These are phyloP conservation scores for Erythrophleum fordii DNA, from an alignment of 306 rosid species.

Conservation along the genomic window DNA sequence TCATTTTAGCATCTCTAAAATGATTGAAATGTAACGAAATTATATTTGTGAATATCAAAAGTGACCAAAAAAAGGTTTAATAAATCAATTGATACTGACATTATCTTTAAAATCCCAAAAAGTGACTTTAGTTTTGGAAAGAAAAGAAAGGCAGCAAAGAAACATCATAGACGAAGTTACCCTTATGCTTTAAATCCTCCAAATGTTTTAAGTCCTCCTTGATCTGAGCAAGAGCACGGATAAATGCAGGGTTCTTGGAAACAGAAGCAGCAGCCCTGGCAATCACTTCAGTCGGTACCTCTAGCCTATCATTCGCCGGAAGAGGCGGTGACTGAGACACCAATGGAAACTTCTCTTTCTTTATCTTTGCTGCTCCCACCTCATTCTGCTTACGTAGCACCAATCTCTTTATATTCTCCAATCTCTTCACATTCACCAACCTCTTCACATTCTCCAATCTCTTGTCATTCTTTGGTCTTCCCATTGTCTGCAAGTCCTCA, in stretches of 20 bases:
- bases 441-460: not conserved
- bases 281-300: not conserved
- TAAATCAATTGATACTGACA: not conserved
- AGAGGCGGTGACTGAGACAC: not conserved
- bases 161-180: not conserved
- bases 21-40: too few relatives aligned
- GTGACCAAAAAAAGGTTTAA: not conserved
- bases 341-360: not conserved
- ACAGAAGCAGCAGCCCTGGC: conserved; percentile 14
- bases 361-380: not conserved
- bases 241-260: conserved; percentile 2
- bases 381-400: conserved; percentile 17
- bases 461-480: not conserved
- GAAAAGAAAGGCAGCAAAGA: too few relatives aligned
- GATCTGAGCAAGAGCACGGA: not conserved
- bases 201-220: not conserved
- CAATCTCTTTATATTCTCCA: not conserved
- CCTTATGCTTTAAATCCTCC: not conserved
- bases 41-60: too few relatives aligned
- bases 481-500: conserved; percentile 3
- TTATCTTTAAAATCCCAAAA: too few relatives aligned
- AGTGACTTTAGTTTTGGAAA: too few relatives aligned
- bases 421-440: not conserved
- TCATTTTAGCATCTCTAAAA: too few relatives aligned
- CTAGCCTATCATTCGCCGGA: not conserved